phyloP scores from a whole-genome alignment of 192 early-diverging fungal species.

The Backusella psychrophila region DNA sequence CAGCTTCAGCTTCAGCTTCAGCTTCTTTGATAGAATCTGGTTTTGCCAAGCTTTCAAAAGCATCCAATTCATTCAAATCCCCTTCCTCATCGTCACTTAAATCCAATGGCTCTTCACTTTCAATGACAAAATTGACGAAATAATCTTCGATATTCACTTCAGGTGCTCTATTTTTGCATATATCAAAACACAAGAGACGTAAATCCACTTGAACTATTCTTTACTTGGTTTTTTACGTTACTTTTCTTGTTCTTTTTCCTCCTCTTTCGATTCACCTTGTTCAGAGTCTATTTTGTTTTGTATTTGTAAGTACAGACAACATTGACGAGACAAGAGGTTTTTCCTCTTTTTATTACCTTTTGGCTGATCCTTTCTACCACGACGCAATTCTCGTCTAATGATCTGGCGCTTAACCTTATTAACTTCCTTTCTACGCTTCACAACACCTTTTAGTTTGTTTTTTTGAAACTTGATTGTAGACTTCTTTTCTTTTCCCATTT shows the following conservation, averaged over 20 bases:
- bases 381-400: constrained; percentile 14
- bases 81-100: constrained; percentile 36
- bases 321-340: no score
- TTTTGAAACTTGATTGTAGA: constrained; percentile 41
- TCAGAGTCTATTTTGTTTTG: neutral
- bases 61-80: constrained; percentile 23
- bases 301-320: neutral
- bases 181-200: neutral
- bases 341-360: neutral
- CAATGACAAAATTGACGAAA: constrained; percentile 17
- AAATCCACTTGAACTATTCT: neutral
- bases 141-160: constrained; percentile 14
- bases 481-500: constrained; percentile 38
- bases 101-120: constrained; percentile 25
- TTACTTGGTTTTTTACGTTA: neutral
- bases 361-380: constrained; percentile 4
- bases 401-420: constrained; percentile 28
- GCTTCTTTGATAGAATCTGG: constrained; percentile 23
- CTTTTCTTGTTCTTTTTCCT: constrained; percentile 7
- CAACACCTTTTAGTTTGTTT: constrained; percentile 30
- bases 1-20: neutral
- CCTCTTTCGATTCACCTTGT: neutral
- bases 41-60: constrained; percentile 21
- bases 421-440: constrained; percentile 34
- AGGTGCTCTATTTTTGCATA: neutral